Percentiles rank a stretch among this genome's conserved stretches.
These are phyloP conservation scores for Penicillium manginii DNA, from an alignment of 495 filamentous ascomycete species.

Conservation along the genomic window DNA sequence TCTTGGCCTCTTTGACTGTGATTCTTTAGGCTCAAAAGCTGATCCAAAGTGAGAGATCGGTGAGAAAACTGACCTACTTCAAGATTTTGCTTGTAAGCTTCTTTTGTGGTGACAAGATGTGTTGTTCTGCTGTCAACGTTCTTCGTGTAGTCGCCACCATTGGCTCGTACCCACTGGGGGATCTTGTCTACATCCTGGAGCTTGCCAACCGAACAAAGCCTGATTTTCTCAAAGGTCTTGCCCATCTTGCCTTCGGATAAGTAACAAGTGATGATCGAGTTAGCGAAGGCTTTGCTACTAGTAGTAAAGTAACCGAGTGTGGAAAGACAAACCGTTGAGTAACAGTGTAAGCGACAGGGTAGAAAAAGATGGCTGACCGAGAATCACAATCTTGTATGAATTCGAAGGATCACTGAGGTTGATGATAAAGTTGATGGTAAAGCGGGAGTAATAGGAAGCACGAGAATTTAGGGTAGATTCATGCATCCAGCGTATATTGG, in stretches of 20 bases:
- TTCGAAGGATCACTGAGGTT: too few species aligned
- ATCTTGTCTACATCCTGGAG: conserved; percentile 51
- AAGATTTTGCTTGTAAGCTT: conserved; percentile 51
- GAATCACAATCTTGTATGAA: too few species aligned
- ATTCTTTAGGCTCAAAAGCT: not conserved
- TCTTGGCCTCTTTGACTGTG: conserved; percentile 48
- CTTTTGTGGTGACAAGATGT: conserved; percentile 61
- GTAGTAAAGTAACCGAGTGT: too few species aligned
- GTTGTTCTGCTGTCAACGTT: conserved; percentile 51
- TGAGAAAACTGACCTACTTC: conserved; percentile 40
- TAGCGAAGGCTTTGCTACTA: too few species aligned
- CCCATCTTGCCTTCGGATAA: conserved; percentile 27
- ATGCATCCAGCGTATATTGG: too few species aligned
- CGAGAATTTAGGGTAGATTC: too few species aligned
- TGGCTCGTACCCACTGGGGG: conserved; percentile 54
- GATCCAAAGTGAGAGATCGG: not conserved
- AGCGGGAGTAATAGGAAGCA: too few species aligned
- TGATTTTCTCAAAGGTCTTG: conserved; percentile 35
- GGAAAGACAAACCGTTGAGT: too few species aligned
- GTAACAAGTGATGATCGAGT: not conserved
- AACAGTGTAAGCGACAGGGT: too few species aligned
- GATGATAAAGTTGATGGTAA: too few species aligned
- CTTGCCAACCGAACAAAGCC: conserved; percentile 39
- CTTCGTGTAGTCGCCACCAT: conserved; percentile 53
- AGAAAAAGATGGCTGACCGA: too few species aligned